Evolutionary conservation across 495 filamentous ascomycete genomes (phyloP), one percentile per base, ranked within the genome.

Genomic region (Aspergillus conjunctus): DNA sequence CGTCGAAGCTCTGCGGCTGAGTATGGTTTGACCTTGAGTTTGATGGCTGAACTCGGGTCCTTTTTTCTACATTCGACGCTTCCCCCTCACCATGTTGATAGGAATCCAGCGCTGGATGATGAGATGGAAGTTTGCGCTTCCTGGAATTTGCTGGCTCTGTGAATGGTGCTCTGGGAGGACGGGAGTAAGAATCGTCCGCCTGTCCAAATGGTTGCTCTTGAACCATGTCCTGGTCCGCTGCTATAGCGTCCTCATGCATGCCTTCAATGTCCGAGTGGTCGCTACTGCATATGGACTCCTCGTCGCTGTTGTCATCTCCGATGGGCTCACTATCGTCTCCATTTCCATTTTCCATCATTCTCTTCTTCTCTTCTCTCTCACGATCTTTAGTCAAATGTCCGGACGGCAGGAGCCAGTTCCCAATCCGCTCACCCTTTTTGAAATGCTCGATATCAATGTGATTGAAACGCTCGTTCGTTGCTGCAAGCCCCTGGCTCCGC

Each of bases 361-460:
- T 18, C 15, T 41, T 20, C n/a, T 39, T 52, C 20, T 37, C 50
- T 17, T 63, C 30, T 7, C 50, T 53, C n/a, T 59, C 56, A 15
- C 54, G 15, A 37, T 51, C 26, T 39, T 63, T 60, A 18, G 56
- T 65, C 14, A 53, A 31, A 45, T 68, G 63, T 1, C 59, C 60
- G 4, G 61, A 68, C 0, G 58, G 63, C 4, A 61, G 50, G 15
- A 66, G 34, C 85, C 85, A 88, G 22, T 79, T 70, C 12, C 72
- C 70, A 30, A 86, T 82, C 2, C 74, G 67, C 60, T 75, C 66
- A 20, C 75, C 77, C 43, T 84, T 79, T 52, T 82, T 79, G 58
- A 90, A 93, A 68, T 96, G 93, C 54, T 86, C 77, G 0, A 65
- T 55, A 61, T 92, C 92, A 49, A 97, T 93, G 72, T 98, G 93